Percentiles rank a stretch among this genome's conserved stretches.
These are phyloP conservation scores for Tilletia horrida DNA, from an alignment of 1,284 basidiomycete species.

Conservation along the genomic window DNA sequence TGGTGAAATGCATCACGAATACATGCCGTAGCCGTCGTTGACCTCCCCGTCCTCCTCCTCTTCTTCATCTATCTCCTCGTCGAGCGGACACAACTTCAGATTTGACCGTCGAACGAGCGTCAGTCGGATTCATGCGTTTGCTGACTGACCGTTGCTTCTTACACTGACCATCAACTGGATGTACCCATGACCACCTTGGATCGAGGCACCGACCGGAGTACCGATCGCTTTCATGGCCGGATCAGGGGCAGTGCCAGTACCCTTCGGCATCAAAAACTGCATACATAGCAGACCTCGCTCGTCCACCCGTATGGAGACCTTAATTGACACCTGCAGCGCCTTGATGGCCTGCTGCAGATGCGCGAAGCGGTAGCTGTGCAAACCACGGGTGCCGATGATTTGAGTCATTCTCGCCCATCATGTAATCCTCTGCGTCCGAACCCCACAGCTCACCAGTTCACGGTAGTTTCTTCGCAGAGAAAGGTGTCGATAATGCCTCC, in stretches of 20 bases:
- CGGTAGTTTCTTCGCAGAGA: neutral
- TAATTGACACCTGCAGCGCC: conserved; percentile 37
- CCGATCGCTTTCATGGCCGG: conserved; percentile 2
- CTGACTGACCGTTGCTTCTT: neutral
- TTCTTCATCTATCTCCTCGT: conserved; percentile 5
- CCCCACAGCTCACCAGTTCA: neutral
- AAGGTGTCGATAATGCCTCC: conserved; percentile 37
- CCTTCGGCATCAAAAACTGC: conserved; percentile 44
- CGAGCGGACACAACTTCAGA: neutral
- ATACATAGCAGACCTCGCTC: conserved; percentile 42
- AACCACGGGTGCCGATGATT: no score
- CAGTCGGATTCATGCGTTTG: neutral
- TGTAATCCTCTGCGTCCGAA: no score
- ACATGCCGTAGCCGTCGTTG: neutral
- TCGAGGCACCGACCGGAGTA: neutral
- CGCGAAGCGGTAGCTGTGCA: conserved; percentile 36
- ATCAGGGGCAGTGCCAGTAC: conserved; percentile 6
- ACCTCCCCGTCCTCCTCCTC: neutral
- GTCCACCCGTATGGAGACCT: conserved; percentile 44
- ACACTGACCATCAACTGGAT: conserved; percentile 17
- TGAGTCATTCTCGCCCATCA: no score
- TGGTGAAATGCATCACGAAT: conserved; percentile 4
- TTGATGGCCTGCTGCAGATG: conserved; percentile 35
- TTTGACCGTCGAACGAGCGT: neutral
- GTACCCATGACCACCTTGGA: conserved; percentile 6